phyloP scores from a whole-genome alignment of 164 flowering plant species.

The Amborella trichopoda region DNA sequence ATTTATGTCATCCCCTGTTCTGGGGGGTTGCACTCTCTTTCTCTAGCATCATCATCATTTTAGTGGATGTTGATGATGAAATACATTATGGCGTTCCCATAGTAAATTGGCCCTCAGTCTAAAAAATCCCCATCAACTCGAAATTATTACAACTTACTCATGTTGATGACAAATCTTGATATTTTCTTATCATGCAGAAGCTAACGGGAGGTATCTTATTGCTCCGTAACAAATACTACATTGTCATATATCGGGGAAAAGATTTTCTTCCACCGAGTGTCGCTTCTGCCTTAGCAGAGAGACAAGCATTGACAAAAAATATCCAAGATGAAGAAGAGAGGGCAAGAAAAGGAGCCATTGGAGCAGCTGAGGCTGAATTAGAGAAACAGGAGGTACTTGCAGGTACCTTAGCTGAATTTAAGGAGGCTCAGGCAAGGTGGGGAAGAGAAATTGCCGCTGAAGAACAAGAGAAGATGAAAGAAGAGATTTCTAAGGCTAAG shows the following conservation, averaged over 20 bases:
- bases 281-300: conserved; percentile 67
- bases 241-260: conserved; percentile 87
- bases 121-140: too few species aligned
- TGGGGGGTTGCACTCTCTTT: too few species aligned
- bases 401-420: conserved; percentile 89
- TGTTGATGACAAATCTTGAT: not conserved
- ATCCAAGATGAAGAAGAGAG: conserved; percentile 38
- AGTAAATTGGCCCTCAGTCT: too few species aligned
- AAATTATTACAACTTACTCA: too few species aligned
- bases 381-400: conserved; percentile 44
- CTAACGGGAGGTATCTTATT: conserved; percentile 87
- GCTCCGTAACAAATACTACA: conserved; percentile 87
- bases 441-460: conserved; percentile 66
- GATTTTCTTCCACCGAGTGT: conserved; percentile 90
- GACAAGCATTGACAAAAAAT: conserved; percentile 60
- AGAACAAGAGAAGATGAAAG: conserved; percentile 62
- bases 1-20: too few species aligned
- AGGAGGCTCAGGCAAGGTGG: conserved; percentile 95
- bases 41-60: too few species aligned
- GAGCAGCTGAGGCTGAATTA: conserved; percentile 13
- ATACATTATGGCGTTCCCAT: too few species aligned
- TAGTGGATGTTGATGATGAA: too few species aligned
- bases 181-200: conserved; percentile 28
- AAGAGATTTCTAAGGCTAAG: conserved; percentile 63
- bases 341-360: conserved; percentile 24